Evolutionary conservation across 208 protist genomes (phyloP).

Genomic region (Trypanosoma scelopori): DNA sequence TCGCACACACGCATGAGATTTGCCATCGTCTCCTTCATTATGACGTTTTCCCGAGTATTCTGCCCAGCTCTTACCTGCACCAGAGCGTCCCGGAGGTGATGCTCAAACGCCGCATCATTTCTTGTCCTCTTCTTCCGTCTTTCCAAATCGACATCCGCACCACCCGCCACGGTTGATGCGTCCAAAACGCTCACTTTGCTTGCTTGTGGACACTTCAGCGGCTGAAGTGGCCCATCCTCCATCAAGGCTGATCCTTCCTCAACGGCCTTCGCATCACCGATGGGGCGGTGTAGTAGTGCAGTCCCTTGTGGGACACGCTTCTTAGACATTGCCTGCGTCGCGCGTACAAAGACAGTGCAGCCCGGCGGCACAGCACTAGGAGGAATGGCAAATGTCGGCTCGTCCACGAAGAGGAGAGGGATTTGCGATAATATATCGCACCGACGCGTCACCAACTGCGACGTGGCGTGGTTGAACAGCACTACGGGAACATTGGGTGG

Average conservation of each 20-base stretch:
- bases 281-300: constrained; percentile 44
- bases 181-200: constrained; percentile 7
- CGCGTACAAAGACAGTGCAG: constrained; percentile 62
- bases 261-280: constrained; percentile 29
- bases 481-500: constrained; percentile 37
- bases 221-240: neutral
- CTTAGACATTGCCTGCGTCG: constrained; percentile 32
- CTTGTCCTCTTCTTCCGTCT: constrained; percentile 5
- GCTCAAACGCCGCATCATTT: constrained; percentile 29
- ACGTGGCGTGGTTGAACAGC: constrained; percentile 37
- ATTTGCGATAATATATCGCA: constrained; percentile 35
- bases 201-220: constrained; percentile 1
- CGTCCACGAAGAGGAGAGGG: constrained; percentile 26
- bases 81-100: constrained; percentile 19
- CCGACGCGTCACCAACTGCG: constrained; percentile 29
- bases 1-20: constrained; percentile 38
- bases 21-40: constrained; percentile 32
- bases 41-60: constrained; percentile 23
- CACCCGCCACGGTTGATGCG: constrained; percentile 20
- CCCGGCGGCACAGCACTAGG: constrained; percentile 29
- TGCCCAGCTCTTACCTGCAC: constrained; percentile 2
- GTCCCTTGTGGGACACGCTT: constrained; percentile 37
- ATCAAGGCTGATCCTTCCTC: constrained; percentile 35
- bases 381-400: constrained; percentile 27
- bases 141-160: neutral